Evolutionary conservation across 2,329 filamentous ascomycete genomes (phyloP).

Genomic region (Diplocarpon rosae): DNA sequence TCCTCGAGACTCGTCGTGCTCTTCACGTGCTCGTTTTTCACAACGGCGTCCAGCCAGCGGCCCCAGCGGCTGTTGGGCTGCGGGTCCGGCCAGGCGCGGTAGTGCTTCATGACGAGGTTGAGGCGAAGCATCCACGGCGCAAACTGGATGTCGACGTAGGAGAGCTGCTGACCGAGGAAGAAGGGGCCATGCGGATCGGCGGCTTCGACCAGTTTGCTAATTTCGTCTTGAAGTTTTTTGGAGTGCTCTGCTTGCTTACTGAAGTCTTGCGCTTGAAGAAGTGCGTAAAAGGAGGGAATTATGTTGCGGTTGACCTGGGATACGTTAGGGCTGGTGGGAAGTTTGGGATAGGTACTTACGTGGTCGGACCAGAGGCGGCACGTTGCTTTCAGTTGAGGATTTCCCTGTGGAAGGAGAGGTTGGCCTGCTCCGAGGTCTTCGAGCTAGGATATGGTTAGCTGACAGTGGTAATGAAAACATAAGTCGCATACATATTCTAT

Average conservation of each 20-base stretch:
- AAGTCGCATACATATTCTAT: constrained; percentile 62
- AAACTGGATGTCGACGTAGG: constrained; percentile 31
- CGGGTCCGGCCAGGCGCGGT: constrained; percentile 30
- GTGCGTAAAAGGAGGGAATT: constrained; percentile 63
- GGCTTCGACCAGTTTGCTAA: constrained; percentile 35
- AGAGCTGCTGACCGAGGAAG: constrained; percentile 27
- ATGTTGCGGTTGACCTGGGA: constrained; percentile 64
- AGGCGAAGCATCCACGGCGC: constrained; percentile 32
- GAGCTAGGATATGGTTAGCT: constrained; percentile 35
- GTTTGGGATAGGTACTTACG: constrained; percentile 35
- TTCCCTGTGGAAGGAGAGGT: constrained; percentile 50
- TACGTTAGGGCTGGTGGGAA: constrained; percentile 4
- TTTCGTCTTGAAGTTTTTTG: constrained; percentile 52
- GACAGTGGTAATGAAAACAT: neutral
- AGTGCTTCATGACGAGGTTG: constrained; percentile 29
- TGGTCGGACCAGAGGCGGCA: constrained; percentile 75
- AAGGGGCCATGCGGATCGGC: constrained; percentile 27
- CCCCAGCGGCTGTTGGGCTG: constrained; percentile 28
- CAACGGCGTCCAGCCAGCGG: constrained; percentile 30
- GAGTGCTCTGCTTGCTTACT: constrained; percentile 47
- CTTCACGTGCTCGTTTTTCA: constrained; percentile 29
- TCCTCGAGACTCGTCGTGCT: constrained; percentile 33
- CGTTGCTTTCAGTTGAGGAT: constrained; percentile 58
- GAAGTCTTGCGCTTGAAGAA: constrained; percentile 54
- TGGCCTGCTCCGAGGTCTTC: constrained; percentile 58